Conservation (phyloP, 495 filamentous ascomycete genomes). For the Penicillium coprophilum region DNA sequence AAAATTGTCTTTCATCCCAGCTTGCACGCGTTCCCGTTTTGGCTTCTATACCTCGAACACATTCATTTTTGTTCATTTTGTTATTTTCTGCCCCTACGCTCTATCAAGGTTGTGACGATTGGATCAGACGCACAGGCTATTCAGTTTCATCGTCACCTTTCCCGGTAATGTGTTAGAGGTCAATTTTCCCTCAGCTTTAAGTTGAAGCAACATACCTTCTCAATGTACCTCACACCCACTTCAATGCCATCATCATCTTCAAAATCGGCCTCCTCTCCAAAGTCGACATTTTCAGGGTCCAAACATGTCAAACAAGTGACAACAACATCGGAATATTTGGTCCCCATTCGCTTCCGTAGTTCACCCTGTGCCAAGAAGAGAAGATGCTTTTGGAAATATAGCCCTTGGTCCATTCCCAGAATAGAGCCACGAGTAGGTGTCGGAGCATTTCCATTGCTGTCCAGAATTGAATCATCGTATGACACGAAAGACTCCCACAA, state of each 20-base stretch:
- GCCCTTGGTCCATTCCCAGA: slow-evolving; percentile 17
- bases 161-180: background rate
- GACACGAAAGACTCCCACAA: slow-evolving; percentile 52
- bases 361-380: slow-evolving; percentile 34
- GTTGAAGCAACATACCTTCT: slow-evolving; percentile 34
- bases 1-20: background rate
- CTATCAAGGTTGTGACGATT: background rate
- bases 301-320: slow-evolving; percentile 56
- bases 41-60: background rate
- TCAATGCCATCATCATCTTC: slow-evolving; percentile 50
- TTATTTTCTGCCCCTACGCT: background rate
- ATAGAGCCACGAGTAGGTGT: background rate
- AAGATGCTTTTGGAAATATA: slow-evolving; percentile 31
- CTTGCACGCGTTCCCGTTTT: background rate
- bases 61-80: background rate
- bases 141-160: background rate
- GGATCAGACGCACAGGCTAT: background rate
- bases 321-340: slow-evolving; percentile 48
- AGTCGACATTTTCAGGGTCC: slow-evolving; percentile 45
- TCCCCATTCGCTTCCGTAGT: slow-evolving; percentile 50
- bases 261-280: slow-evolving; percentile 47
- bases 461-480: background rate
- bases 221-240: slow-evolving; percentile 51
- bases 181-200: background rate
- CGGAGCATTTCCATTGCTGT: background rate